Conservation (phyloP, 805 yeast species). For the Yarrowia yakushimensis region DNA sequence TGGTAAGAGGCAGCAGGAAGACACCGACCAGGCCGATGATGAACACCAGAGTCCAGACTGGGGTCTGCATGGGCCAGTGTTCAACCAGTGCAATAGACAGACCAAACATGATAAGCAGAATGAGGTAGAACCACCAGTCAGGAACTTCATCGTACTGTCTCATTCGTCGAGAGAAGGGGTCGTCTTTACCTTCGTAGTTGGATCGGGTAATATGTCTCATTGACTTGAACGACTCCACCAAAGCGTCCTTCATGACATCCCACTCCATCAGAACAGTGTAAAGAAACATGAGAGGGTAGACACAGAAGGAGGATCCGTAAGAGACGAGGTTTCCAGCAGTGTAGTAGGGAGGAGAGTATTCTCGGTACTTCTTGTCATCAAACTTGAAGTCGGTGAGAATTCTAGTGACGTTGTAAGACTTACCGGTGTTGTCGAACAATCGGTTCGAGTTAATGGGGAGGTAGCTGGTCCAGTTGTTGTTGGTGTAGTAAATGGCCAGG, state of each 20-base stretch:
- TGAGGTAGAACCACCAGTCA: constrained; percentile 61
- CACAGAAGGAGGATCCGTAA: constrained; percentile 53
- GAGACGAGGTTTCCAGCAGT: constrained; percentile 45
- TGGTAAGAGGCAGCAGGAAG: constrained; percentile 56
- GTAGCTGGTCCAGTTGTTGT: constrained; percentile 56
- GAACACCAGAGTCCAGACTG: constrained; percentile 58
- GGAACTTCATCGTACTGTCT: constrained; percentile 63
- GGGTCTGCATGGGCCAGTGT: constrained; percentile 48
- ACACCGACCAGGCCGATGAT: constrained; percentile 51
- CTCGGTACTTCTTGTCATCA: constrained; percentile 46
- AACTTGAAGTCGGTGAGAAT: constrained; percentile 41
- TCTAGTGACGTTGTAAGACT: constrained; percentile 46
- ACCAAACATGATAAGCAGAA: constrained; percentile 45
- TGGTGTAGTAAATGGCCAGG: constrained; percentile 51
- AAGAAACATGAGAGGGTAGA: constrained; percentile 46
- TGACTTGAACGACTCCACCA: neutral
- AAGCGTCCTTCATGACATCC: constrained; percentile 30
- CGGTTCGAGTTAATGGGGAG: constrained; percentile 55
- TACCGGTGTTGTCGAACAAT: constrained; percentile 52
- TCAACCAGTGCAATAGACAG: constrained; percentile 36
- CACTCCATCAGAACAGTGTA: constrained; percentile 25
- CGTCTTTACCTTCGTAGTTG: constrained; percentile 26
- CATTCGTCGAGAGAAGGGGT: constrained; percentile 41
- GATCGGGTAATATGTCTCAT: neutral
- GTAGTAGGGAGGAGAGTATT: constrained; percentile 64